phyloP scores from a whole-genome alignment of 2,329 filamentous ascomycete genomes.

The Ascosphaera acerosa region DNA sequence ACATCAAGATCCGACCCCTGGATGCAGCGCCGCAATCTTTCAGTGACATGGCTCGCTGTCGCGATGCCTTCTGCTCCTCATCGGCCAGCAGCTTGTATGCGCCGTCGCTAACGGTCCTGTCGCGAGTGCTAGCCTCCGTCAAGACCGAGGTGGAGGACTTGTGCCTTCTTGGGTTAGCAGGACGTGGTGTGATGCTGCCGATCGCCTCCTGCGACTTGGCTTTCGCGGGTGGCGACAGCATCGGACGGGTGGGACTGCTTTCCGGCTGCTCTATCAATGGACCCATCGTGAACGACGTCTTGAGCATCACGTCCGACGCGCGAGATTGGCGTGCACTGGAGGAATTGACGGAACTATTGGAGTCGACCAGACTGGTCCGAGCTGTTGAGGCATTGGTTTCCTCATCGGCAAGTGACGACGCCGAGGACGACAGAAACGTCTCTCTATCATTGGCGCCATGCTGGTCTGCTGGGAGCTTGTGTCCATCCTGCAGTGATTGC shows the following conservation, averaged over 20 bases:
- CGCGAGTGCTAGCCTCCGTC: too few species aligned
- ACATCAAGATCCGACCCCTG: neutral
- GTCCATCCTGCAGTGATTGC: neutral
- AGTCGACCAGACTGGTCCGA: neutral
- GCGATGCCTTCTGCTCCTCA: neutral
- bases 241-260: too few species aligned
- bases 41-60: neutral
- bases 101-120: too few species aligned
- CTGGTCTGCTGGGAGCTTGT: neutral
- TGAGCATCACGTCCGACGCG: too few species aligned
- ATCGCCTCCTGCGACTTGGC: neutral
- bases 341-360: too few species aligned
- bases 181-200: too few species aligned
- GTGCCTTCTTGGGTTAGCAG: neutral
- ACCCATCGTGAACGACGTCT: too few species aligned
- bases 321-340: too few species aligned
- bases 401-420: neutral
- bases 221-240: too few species aligned
- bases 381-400: constrained; percentile 1
- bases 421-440: constrained; percentile 1
- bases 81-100: too few species aligned
- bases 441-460: neutral
- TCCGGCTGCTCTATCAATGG: too few species aligned
- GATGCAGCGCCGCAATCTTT: neutral
- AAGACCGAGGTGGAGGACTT: neutral